Conservation (phyloP, 176 grass and related monocot genomes). For the Cenchrus purpureus region DNA sequence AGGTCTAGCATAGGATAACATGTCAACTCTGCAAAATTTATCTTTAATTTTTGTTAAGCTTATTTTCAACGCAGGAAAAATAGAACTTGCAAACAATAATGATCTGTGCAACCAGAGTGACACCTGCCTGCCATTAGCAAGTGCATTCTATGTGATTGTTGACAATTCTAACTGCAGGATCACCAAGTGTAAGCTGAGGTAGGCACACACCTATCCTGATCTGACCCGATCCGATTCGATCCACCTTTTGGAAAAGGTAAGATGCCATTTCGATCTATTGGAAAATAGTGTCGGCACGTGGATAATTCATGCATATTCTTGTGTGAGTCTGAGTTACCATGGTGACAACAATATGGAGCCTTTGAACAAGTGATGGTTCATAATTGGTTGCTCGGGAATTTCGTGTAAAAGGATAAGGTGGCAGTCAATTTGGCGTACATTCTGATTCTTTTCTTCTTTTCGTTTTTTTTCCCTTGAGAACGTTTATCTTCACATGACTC, state of each 20-base stretch:
- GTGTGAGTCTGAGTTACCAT: background rate
- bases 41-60: background rate
- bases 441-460: too few species aligned
- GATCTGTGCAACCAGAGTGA: background rate
- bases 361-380: background rate
- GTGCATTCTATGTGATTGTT: background rate
- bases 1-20: background rate
- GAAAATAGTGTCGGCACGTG: background rate
- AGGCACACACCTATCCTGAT: background rate
- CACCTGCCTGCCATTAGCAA: too few species aligned
- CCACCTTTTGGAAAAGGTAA: background rate
- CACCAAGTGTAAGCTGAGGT: background rate
- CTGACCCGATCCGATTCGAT: background rate
- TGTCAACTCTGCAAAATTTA: background rate
- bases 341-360: background rate
- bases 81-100: background rate
- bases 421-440: too few species aligned
- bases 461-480: too few species aligned
- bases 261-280: background rate
- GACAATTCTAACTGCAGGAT: conserved; percentile 1
- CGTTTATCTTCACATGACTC: too few species aligned
- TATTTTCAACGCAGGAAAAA: background rate
- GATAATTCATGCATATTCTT: background rate
- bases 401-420: background rate
- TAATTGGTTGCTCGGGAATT: background rate